phyloP scores from a whole-genome alignment of 2,329 filamentous ascomycete species.

The Colletotrichum lupini region DNA sequence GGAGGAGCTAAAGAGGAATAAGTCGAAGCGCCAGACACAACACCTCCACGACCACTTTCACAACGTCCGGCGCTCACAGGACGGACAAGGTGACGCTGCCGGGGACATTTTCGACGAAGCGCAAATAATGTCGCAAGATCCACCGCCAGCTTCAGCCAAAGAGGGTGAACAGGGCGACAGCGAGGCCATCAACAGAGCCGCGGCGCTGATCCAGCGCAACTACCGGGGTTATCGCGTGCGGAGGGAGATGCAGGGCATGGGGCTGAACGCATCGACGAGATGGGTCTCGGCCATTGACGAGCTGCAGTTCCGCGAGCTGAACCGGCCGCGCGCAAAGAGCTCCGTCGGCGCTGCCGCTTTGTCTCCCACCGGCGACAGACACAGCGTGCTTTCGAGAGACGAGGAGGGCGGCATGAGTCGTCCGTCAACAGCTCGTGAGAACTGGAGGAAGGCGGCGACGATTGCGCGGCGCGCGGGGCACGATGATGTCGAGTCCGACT shows the following conservation, averaged over 20 bases:
- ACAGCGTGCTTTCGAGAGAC: conserved; percentile 25
- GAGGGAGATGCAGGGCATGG: conserved; percentile 75
- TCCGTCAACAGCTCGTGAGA: conserved; percentile 63
- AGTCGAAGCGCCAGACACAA: conserved; percentile 46
- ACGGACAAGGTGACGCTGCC: not conserved
- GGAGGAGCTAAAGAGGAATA: conserved; percentile 53
- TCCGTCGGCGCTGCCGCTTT: conserved; percentile 38
- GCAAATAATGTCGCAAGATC: not conserved
- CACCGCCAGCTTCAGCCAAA: not conserved
- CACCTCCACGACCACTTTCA: conserved; percentile 38
- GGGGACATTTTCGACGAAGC: not conserved
- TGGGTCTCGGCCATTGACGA: conserved; percentile 76
- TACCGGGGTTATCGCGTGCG: conserved; percentile 83
- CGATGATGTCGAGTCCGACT: conserved; percentile 67
- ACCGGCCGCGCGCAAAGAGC: conserved; percentile 53
- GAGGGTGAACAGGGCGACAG: conserved; percentile 12
- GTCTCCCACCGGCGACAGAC: conserved; percentile 25
- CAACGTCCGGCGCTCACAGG: conserved; percentile 16
- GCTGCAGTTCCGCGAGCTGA: conserved; percentile 63
- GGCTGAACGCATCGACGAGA: conserved; percentile 74
- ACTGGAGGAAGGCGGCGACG: conserved; percentile 80
- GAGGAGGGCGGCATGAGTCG: conserved; percentile 30
- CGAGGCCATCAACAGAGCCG: conserved; percentile 55
- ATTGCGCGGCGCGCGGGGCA: conserved; percentile 79
- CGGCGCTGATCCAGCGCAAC: conserved; percentile 72